phyloP scores from a whole-genome alignment of 768 basidiomycete genomes.

The Amanita muscaria region DNA sequence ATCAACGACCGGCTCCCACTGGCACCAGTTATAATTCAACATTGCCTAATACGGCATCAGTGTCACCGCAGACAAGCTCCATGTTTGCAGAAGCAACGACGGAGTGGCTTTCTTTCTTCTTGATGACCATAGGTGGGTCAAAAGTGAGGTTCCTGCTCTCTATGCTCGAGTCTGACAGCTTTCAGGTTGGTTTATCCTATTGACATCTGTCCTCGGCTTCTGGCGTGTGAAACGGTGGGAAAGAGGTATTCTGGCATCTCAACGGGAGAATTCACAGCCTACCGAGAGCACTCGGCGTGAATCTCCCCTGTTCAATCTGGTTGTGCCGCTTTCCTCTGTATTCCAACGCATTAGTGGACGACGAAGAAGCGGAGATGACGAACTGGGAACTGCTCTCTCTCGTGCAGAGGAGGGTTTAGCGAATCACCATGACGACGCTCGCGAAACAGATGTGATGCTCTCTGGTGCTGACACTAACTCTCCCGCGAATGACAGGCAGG shows the following conservation, averaged over 20 bases:
- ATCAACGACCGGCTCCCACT: constrained; percentile 28
- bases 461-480: constrained; percentile 23
- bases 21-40: constrained; percentile 22
- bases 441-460: constrained; percentile 32
- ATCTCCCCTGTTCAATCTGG: too few species aligned
- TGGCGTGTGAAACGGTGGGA: constrained; percentile 91
- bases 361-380: constrained; percentile 17
- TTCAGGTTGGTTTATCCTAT: constrained; percentile 74
- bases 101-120: constrained; percentile 91
- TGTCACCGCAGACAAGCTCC: constrained; percentile 25
- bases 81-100: constrained; percentile 61
- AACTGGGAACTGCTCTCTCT: constrained; percentile 16
- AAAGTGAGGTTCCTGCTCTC: not conserved
- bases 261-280: constrained; percentile 18
- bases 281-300: constrained; percentile 15
- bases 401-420: constrained; percentile 23
- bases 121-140: constrained; percentile 76
- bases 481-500: constrained; percentile 33
- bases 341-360: constrained; percentile 18
- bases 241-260: constrained; percentile 58
- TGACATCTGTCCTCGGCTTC: constrained; percentile 85
- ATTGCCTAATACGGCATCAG: constrained; percentile 21
- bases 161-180: not conserved
- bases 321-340: too few species aligned
- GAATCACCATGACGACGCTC: constrained; percentile 14